Conservation (phyloP, 1,139 yeast species). For the Geotrichum bryndzae region DNA sequence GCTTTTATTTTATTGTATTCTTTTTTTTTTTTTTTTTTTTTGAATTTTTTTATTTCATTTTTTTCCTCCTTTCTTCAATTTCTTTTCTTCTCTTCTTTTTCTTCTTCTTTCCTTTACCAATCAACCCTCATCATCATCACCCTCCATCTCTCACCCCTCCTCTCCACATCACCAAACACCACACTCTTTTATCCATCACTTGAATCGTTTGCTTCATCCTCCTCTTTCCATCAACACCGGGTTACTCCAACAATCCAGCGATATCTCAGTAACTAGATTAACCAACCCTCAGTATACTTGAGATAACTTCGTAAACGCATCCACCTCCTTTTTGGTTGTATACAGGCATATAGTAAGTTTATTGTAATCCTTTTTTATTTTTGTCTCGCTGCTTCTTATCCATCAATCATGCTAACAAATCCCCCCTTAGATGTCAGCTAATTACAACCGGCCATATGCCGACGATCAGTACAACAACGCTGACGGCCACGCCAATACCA, state of each 20-base stretch:
- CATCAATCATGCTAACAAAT: not conserved
- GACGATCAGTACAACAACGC: constrained; percentile 13
- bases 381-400: not conserved
- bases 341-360: constrained; percentile 2
- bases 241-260: not conserved
- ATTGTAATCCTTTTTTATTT: not conserved
- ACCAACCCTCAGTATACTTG: not conserved
- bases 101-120: not conserved
- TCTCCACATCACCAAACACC: not conserved
- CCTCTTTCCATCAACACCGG: not conserved
- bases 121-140: not conserved
- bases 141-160: not conserved
- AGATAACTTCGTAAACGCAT: not conserved
- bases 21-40: constrained; percentile 6
- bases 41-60: not conserved
- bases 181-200: not conserved
- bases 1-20: not conserved
- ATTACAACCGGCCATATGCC: constrained; percentile 15
- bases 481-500: not conserved
- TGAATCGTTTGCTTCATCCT: not conserved
- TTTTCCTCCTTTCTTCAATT: not conserved
- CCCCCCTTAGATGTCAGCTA: constrained; percentile 12
- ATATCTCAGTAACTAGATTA: not conserved
- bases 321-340: not conserved
- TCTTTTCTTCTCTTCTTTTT: not conserved